Base-by-base conservation (phyloP, 1,284 basidiomycete species). In the Malassezia furfur region DNA sequence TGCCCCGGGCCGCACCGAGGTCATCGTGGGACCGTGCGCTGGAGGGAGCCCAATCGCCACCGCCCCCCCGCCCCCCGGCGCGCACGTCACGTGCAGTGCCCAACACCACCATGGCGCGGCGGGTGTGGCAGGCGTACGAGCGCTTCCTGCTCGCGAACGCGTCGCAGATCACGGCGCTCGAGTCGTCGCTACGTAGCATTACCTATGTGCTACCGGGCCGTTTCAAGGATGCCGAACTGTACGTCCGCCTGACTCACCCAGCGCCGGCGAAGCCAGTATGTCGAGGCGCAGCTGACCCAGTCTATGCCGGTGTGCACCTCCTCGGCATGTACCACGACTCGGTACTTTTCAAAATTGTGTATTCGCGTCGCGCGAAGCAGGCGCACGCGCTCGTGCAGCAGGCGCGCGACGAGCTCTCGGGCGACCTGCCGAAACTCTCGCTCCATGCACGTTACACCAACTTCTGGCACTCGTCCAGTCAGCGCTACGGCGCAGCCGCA, bases 221-320 rank as follows among this genome's bases (percentile, higher is more conserved):
- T 60, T 96, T 96, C 81, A 89, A 90, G 75, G 91, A 96, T 80
- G 88, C 91, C 51, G 91, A 96, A 76, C 79, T 96, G 55, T 88
- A 86, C 52, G 45, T 47, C 91, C 54, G 62, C 3, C 25, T 38
- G 21, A n/a, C 45, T 51, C 17, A 51, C 50, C 28, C 39, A 51
- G 44, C 7, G 66, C 62, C 4, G 66, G 64, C 21, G 66, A 67
- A 51, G 66, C 62, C 46, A 65, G 46, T 48, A 48, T n/a, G 46
- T 48, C 6, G 5, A 12, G 44, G 15, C 31, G 22, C 28, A 12
- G 19, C 31, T 46, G 12, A 32, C 38, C 45, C 44, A 59, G 69
- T 78, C 39, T 77, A 75, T 58, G 66, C 77, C 19, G 62, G 69
- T 10, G 63, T 77, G 48, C 77, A 77, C 45, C 59, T 78, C 8